Evolutionary conservation across 805 yeast genomes (phyloP).

Genomic region (Wickerhamiella bombiphila): DNA sequence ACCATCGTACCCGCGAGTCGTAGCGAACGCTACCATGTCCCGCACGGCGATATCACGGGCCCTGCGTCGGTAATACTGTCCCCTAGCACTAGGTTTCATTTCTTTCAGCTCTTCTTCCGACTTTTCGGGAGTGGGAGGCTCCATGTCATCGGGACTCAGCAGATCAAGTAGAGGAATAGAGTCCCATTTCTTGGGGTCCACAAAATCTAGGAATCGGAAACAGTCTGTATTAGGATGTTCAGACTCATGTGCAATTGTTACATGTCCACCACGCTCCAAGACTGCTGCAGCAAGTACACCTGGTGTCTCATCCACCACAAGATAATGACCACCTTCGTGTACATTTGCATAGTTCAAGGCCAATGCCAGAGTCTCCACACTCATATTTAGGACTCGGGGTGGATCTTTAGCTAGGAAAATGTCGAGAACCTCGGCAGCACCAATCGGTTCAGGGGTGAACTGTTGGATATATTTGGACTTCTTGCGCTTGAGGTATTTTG

Average conservation of each 20-base stretch:
- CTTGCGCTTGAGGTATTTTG: slow-evolving; percentile 79
- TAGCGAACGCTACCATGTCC: slow-evolving; percentile 31
- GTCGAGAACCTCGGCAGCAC: slow-evolving; percentile 54
- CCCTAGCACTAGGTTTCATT: slow-evolving; percentile 43
- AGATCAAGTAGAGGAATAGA: slow-evolving; percentile 67
- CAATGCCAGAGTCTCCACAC: slow-evolving; percentile 71
- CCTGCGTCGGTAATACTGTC: slow-evolving; percentile 52
- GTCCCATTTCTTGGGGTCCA: neutral
- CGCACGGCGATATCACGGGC: slow-evolving; percentile 32
- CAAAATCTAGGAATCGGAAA: slow-evolving; percentile 43
- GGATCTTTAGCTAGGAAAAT: slow-evolving; percentile 69
- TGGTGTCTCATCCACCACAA: slow-evolving; percentile 87
- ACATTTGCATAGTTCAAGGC: slow-evolving; percentile 67
- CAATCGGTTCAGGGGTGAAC: slow-evolving; percentile 67
- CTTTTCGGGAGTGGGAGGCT: slow-evolving; percentile 30
- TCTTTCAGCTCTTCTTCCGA: slow-evolving; percentile 39
- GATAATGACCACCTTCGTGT: slow-evolving; percentile 76
- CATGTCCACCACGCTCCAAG: slow-evolving; percentile 73
- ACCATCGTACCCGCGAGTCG: slow-evolving; percentile 52
- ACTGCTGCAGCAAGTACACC: slow-evolving; percentile 76
- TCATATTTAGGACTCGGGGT: slow-evolving; percentile 57
- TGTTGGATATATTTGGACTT: slow-evolving; percentile 79
- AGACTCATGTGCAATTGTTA: slow-evolving; percentile 73
- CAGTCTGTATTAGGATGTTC: slow-evolving; percentile 79
- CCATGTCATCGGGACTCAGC: slow-evolving; percentile 55